Conservation (phyloP, 768 basidiomycete species). For the Boletus vinaceobasis region DNA sequence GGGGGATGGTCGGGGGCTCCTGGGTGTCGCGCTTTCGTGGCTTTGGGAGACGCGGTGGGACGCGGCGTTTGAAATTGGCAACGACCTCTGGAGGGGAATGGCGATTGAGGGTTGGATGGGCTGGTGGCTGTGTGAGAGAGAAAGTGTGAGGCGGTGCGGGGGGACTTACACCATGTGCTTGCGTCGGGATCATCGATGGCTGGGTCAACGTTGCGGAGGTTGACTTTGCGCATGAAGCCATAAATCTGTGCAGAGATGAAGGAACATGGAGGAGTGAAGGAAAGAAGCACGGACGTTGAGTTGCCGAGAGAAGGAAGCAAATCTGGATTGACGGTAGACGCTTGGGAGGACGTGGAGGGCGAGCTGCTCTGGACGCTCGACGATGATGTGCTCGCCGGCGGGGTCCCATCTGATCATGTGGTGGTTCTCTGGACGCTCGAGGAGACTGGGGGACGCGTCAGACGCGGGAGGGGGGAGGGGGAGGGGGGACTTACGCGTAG, state of each 20-base stretch:
- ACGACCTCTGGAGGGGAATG: conserved; percentile 88
- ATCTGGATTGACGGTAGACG: conserved; percentile 94
- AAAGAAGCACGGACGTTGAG: conserved; percentile 71
- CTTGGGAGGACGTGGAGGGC: conserved; percentile 91
- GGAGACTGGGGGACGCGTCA: conserved; percentile 50
- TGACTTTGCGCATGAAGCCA: conserved; percentile 98
- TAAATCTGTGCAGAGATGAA: conserved; percentile 67
- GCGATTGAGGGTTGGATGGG: conserved; percentile 88
- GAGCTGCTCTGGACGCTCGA: conserved; percentile 89
- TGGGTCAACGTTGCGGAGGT: conserved; percentile 91
- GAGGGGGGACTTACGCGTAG: conserved; percentile 70
- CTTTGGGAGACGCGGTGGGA: conserved; percentile 88
- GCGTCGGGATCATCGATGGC: conserved; percentile 95
- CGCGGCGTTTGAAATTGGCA: conserved; percentile 92
- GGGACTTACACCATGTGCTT: conserved; percentile 88
- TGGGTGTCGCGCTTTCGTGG: conserved; percentile 75
- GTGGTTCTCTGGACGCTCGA: conserved; percentile 89
- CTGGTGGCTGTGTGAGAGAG: conserved; percentile 39
- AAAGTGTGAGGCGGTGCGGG: conserved; percentile 15
- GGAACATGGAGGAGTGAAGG: conserved; percentile 26
- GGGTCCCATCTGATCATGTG: conserved; percentile 98
- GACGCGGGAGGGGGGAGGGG: conserved; percentile 9
- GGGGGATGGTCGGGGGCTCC: conserved; percentile 66
- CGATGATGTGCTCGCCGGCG: conserved; percentile 91
- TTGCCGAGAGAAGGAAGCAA: conserved; percentile 96